Conservation (phyloP, 768 basidiomycete species). For the Serendipita sp. region DNA sequence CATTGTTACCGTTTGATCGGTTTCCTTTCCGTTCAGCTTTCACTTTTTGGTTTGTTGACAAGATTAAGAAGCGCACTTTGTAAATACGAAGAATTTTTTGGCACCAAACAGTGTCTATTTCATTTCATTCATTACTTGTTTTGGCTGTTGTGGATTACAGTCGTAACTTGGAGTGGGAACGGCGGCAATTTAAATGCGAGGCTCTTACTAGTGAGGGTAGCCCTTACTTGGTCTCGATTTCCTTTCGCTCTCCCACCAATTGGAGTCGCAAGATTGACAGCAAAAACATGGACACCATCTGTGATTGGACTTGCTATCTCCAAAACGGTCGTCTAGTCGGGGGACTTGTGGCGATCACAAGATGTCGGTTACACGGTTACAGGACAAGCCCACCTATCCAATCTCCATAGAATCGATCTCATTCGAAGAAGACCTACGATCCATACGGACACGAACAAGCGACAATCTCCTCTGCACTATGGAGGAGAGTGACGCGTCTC, state of each 20-base stretch:
- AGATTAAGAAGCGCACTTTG: neutral
- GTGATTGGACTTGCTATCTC: neutral
- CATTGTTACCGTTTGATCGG: neutral
- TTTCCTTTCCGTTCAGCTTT: neutral
- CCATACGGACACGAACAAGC: no score
- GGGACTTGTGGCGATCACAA: no score
- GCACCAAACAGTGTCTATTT: neutral
- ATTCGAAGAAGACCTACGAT: no score
- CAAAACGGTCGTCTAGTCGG: neutral
- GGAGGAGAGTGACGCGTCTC: no score
- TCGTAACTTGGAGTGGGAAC: neutral
- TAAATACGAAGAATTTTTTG: neutral
- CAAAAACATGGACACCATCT: neutral
- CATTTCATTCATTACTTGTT: neutral
- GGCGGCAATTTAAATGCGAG: neutral
- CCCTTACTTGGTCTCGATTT: neutral
- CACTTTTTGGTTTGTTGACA: neutral
- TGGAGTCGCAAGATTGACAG: neutral
- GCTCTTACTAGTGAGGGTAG: neutral
- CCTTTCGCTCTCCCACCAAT: neutral
- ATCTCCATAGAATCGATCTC: no score
- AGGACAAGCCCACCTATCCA: no score
- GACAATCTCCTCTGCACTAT: no score
- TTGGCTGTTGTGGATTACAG: neutral
- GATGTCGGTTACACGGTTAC: no score